phyloP scores from a whole-genome alignment of 2,329 filamentous ascomycete genomes.

The Stemphylium lycopersici region DNA sequence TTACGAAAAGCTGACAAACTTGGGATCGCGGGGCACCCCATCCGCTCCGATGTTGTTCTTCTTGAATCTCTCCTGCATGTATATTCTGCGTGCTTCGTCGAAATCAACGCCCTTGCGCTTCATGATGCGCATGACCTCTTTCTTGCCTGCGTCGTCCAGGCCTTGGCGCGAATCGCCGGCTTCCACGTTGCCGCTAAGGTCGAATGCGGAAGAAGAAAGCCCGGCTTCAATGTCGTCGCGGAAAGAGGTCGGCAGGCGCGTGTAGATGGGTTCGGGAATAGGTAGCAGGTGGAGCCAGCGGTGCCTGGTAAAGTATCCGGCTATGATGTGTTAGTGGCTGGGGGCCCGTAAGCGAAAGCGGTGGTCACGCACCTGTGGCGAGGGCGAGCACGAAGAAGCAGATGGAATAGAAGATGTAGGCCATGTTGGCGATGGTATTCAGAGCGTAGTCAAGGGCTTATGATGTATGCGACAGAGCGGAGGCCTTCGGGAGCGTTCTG shows the following conservation, averaged over 20 bases:
- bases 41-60: constrained; percentile 89
- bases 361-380: constrained; percentile 65
- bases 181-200: constrained; percentile 79
- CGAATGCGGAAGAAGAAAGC: constrained; percentile 81
- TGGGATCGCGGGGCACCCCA: constrained; percentile 86
- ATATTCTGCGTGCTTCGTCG: constrained; percentile 86
- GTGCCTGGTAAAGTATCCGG: constrained; percentile 79
- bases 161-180: constrained; percentile 79
- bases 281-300: constrained; percentile 77
- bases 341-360: constrained; percentile 4
- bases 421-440: constrained; percentile 61
- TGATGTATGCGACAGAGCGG: constrained; percentile 18
- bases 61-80: constrained; percentile 83
- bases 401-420: constrained; percentile 79
- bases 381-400: constrained; percentile 73
- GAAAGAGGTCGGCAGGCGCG: constrained; percentile 78
- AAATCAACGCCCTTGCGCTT: constrained; percentile 81
- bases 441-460: constrained; percentile 4
- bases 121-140: constrained; percentile 88
- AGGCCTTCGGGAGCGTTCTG: constrained; percentile 23
- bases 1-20: constrained; percentile 87
- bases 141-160: constrained; percentile 79
- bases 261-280: constrained; percentile 70
- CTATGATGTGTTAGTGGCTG: constrained; percentile 48
- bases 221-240: constrained; percentile 86